Conservation (phyloP, 176 grass and related monocot genomes). For the Areca catechu region DNA sequence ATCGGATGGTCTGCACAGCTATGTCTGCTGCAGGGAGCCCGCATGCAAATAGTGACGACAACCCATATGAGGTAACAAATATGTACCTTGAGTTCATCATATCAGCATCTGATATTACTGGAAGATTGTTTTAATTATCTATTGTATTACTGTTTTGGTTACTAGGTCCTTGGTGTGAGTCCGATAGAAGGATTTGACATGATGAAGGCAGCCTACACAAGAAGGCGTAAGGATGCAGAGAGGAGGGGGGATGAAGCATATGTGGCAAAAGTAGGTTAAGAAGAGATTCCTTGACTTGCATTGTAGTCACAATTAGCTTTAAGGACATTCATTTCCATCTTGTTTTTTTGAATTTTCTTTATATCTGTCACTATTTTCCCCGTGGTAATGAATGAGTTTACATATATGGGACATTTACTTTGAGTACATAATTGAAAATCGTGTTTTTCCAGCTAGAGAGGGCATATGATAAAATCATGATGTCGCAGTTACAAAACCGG, state of each 20-base stretch:
- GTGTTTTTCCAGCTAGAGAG: slow-evolving; percentile 60
- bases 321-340: too few species aligned
- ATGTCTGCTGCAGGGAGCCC: slow-evolving; percentile 44
- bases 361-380: too few species aligned
- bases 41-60: slow-evolving; percentile 52
- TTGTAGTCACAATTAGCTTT: too few species aligned
- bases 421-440: neutral
- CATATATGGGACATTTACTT: too few species aligned
- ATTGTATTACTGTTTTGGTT: slow-evolving; percentile 3
- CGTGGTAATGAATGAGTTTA: too few species aligned
- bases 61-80: slow-evolving; percentile 63
- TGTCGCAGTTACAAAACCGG: slow-evolving; percentile 79
- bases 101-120: slow-evolving; percentile 3
- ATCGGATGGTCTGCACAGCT: slow-evolving; percentile 24
- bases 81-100: neutral
- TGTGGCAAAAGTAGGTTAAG: slow-evolving; percentile 45
- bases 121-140: neutral
- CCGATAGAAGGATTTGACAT: slow-evolving; percentile 70
- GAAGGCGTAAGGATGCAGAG: slow-evolving; percentile 80
- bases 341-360: too few species aligned
- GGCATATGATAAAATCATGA: slow-evolving; percentile 93
- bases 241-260: slow-evolving; percentile 62
- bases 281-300: neutral
- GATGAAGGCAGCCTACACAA: slow-evolving; percentile 79
- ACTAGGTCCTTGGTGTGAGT: slow-evolving; percentile 72